Percentiles rank a stretch among this genome's conserved stretches.
Conservation (phyloP, 352 stramenopile genomes). For the Phytopythium kandeliae region DNA sequence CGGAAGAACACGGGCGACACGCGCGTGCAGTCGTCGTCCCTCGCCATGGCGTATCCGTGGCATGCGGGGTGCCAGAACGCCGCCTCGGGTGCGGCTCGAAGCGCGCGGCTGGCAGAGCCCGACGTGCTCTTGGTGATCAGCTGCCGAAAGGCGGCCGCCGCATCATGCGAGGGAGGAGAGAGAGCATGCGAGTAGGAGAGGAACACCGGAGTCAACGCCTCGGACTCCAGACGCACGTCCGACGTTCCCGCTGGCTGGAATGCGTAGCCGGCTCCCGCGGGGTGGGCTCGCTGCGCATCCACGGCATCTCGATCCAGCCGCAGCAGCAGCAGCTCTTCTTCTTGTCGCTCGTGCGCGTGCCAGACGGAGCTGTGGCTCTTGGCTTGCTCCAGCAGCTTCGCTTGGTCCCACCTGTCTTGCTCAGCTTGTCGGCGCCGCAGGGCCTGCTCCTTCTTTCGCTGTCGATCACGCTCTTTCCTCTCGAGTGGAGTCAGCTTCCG, state of each 20-base stretch:
- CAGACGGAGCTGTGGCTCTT: slow-evolving; percentile 24
- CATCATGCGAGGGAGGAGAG: slow-evolving; percentile 29
- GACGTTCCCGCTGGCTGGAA: slow-evolving; percentile 12
- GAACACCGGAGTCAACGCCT: slow-evolving; percentile 42
- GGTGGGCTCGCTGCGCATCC: slow-evolving; percentile 40
- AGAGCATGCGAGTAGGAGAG: slow-evolving; percentile 38
- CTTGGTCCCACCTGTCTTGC: slow-evolving; percentile 26
- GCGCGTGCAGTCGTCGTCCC: slow-evolving; percentile 24
- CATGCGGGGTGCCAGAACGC: slow-evolving; percentile 50
- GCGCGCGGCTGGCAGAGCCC: not conserved
- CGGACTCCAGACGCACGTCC: slow-evolving; percentile 3
- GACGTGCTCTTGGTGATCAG: not conserved
- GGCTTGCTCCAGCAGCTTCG: slow-evolving; percentile 17
- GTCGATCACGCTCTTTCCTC: slow-evolving; percentile 43
- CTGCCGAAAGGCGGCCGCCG: slow-evolving; percentile 7
- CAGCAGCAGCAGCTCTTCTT: slow-evolving; percentile 66
- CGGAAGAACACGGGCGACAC: slow-evolving; percentile 73
- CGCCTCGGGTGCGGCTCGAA: slow-evolving; percentile 13
- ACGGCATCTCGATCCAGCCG: slow-evolving; percentile 59
- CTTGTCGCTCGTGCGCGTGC: slow-evolving; percentile 38
- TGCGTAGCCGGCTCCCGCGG: slow-evolving; percentile 45
- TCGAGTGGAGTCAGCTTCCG: slow-evolving; percentile 35
- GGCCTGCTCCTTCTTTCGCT: slow-evolving; percentile 46
- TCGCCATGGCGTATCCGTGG: slow-evolving; percentile 41
- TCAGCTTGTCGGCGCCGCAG: slow-evolving; percentile 28